These are phyloP conservation scores for Smittium culicis DNA, from an alignment of 371 early-diverging fungal genomes.

Conservation along the genomic window DNA sequence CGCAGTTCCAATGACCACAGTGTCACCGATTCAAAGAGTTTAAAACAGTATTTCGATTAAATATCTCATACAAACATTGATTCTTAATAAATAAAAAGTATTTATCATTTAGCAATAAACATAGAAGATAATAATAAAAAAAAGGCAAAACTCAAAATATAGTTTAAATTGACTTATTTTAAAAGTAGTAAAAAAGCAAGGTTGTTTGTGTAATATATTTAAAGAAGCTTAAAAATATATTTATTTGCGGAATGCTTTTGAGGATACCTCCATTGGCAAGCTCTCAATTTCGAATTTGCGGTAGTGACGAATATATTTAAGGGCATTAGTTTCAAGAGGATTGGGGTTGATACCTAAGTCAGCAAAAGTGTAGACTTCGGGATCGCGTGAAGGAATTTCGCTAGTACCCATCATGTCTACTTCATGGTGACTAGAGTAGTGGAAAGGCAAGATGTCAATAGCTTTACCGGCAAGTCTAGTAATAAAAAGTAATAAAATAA, in stretches of 20 bases:
- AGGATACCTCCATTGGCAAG: constrained; percentile 26
- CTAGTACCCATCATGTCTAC: constrained; percentile 57
- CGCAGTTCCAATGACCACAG: too few species aligned
- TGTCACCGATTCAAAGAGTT: too few species aligned
- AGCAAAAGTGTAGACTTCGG: constrained; percentile 61
- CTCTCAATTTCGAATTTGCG: constrained; percentile 38
- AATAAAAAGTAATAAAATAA: too few species aligned
- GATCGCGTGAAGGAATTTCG: constrained; percentile 45
- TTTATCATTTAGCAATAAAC: too few species aligned
- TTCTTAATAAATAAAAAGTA: too few species aligned
- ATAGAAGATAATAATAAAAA: too few species aligned
- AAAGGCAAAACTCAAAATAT: too few species aligned
- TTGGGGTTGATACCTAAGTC: constrained; percentile 72
- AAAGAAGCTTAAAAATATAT: background rate
- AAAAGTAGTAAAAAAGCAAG: too few species aligned
- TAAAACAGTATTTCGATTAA: too few species aligned
- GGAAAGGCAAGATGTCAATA: constrained; percentile 38
- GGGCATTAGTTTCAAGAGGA: constrained; percentile 58
- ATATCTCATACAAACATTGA: too few species aligned
- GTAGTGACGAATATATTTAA: constrained; percentile 70
- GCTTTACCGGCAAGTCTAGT: constrained; percentile 29
- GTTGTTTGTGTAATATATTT: too few species aligned
- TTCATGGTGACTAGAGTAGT: constrained; percentile 52
- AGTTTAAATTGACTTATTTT: too few species aligned
- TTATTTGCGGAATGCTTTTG: constrained; percentile 31